Conservation (phyloP, 2,329 filamentous ascomycete species). For the Mycosphaerella sp. region DNA sequence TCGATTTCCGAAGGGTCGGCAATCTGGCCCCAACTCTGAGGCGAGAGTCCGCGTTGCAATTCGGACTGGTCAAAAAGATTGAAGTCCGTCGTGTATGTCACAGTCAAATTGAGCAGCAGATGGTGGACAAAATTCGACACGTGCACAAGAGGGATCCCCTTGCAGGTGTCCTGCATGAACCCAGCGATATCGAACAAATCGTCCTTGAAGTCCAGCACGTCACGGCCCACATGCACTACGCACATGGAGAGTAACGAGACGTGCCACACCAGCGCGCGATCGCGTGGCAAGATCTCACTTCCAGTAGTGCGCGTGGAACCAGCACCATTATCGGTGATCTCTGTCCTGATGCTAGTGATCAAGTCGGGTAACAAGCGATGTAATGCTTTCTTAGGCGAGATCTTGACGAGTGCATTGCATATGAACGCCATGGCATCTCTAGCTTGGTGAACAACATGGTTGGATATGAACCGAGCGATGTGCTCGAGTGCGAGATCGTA, state of each 20-base stretch:
- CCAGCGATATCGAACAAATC: constrained; percentile 85
- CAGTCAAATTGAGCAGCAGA: constrained; percentile 84
- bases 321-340: constrained; percentile 94
- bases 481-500: constrained; percentile 91
- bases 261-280: constrained; percentile 92
- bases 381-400: constrained; percentile 86
- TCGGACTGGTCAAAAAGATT: constrained; percentile 76
- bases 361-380: constrained; percentile 87
- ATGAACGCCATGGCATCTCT: constrained; percentile 99
- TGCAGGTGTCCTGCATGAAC: constrained; percentile 95
- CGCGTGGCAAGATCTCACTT: constrained; percentile 84
- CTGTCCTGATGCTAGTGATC: constrained; percentile 83
- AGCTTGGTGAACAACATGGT: constrained; percentile 94
- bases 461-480: constrained; percentile 81
- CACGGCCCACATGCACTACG: constrained; percentile 87
- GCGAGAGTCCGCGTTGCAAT: constrained; percentile 62
- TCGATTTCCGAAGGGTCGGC: constrained; percentile 68
- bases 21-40: constrained; percentile 78
- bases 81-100: constrained; percentile 88
- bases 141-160: constrained; percentile 88
- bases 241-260: constrained; percentile 97
- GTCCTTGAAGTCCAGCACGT: constrained; percentile 80
- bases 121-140: constrained; percentile 98
- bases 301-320: constrained; percentile 92
- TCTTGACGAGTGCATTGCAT: constrained; percentile 91